phyloP scores from a whole-genome alignment of 1,139 yeast species.

The Candida frijolesensis region DNA sequence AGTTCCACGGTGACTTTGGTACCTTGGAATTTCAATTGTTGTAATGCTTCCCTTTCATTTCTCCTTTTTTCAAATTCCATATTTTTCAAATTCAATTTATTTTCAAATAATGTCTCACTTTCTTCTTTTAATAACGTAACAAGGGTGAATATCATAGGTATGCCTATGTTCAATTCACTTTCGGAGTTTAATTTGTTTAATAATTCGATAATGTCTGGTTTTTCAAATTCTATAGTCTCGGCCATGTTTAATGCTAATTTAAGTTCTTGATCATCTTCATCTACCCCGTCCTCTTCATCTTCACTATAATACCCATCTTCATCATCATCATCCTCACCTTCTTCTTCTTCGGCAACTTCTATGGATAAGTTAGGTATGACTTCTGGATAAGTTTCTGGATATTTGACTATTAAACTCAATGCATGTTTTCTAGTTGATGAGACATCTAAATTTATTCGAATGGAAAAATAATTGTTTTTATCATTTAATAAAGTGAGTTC shows the following conservation, averaged over 20 bases:
- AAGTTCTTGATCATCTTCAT: conserved; percentile 15
- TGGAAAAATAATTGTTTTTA: conserved; percentile 39
- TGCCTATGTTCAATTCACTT: conserved; percentile 79
- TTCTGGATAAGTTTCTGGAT: conserved; percentile 74
- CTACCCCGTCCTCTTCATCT: conserved; percentile 34
- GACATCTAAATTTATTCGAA: conserved; percentile 59
- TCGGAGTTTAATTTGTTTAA: conserved; percentile 50
- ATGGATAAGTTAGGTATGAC: conserved; percentile 59
- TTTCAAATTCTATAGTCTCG: conserved; percentile 55
- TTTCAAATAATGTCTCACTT: conserved; percentile 66
- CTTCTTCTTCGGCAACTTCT: conserved; percentile 35
- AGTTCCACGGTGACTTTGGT: conserved; percentile 78
- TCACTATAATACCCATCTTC: conserved; percentile 24
- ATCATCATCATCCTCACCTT: conserved; percentile 41
- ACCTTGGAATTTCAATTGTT: conserved; percentile 78
- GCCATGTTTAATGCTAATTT: conserved; percentile 37
- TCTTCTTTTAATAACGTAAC: conserved; percentile 77
- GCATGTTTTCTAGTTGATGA: conserved; percentile 54
- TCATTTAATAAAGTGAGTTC: conserved; percentile 56
- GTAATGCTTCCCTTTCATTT: conserved; percentile 60
- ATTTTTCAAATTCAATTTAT: conserved; percentile 58
- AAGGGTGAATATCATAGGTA: conserved; percentile 84
- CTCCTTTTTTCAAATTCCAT: conserved; percentile 58
- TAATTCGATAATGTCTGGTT: conserved; percentile 46
- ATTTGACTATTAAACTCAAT: conserved; percentile 57